Base-by-base conservation (phyloP, 768 basidiomycete genomes). In the Postia placenta region DNA sequence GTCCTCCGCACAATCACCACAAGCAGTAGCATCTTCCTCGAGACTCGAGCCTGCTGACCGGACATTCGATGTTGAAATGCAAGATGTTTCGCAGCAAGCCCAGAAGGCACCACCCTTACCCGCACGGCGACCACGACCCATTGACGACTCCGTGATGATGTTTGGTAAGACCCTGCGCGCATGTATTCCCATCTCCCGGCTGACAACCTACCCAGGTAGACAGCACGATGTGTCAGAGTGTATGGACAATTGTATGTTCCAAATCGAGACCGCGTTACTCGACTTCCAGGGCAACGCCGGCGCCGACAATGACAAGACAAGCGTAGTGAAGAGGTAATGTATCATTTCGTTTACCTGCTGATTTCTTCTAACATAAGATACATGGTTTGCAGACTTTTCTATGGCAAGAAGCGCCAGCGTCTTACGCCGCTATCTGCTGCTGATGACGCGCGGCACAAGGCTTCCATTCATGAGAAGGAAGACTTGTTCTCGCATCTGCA, bases 201-300 rank as follows among this genome's bases (percentile, higher is more conserved):
- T 53, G n/a, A 61, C 36, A 24, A 41, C 51, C 49, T 6, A 46
- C 14, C 22, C 11, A 92, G 93, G 95, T 4, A 86, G 87, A 58
- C 96, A 99, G 60, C 95, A 99, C 60, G 96, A 99, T 64, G 94
- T 98, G 11, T 86, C 95, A 0, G 96, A 99, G 67, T 97, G 95
- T 68, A 92, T 98, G 87, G 95, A 98, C 67, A 98, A 98, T 60
- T 94, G 94, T 71, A 87, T 99, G 76, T 96, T 96, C 69, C 96
- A 98, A 67, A 92, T 98, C 44, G 96, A 99, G 67, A 87, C 91
- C 3, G 93, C 92, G 1, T 64, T 92, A 41, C 72, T 92, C 33
- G 87, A 87, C 59, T 87, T 92, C 52, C 74, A 64, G 49, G 78
- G 73, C 7, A 58, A 68, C 36, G 68, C 67, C 30, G 72, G 63